Base-by-base conservation (phyloP, 139 green algal genomes). In the Coelastrella sp. region DNA sequence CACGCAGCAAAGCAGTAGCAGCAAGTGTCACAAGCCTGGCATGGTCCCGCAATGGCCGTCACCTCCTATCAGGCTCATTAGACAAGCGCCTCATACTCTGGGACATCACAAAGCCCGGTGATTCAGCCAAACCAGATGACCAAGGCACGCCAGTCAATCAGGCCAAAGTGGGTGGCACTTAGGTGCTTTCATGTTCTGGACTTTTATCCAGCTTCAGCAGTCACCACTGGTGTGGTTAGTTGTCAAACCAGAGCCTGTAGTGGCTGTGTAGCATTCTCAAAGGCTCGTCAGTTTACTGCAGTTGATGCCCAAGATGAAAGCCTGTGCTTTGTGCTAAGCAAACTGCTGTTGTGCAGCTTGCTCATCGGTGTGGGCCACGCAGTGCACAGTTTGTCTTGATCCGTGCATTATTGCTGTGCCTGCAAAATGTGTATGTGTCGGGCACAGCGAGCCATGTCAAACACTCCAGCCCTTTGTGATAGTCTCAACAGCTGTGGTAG, bases 1-100 rank as follows among this genome's bases (percentile, higher is more conserved):
- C 68, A 76, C 68, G 14, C 16, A 76, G 68, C 17, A 22, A 23
- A 22, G 68, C 68, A 32, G 14, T 10, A 58, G 22, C 89, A 4
- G 88, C 59, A n/a, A 6, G 91, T 3, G 93, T 98, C 4, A 95
- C 94, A 0, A 93, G 87, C 57, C 76, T 98, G 17, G 83, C 89
- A 4, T 99, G 97, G 97, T 97, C 95, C 0, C 91, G 93, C 7
- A 92, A 94, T 83, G 97, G 97, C 3, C 92, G 94, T 0, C 84
- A 93, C 23, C 86, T 98, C 11, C 59, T 97, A 54, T 95, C 94
- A 3, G 94, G 91, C 4, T 92, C 89, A 0, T n/a, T 89, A 17
- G 94, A 98, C 91, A 87, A 92, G 19, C 83, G 20, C 0, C 7
- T 98, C 3, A 88, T 94, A 5, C 75, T 96, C 5, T 98, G 95